Evolutionary conservation across 768 basidiomycete genomes (phyloP).

Genomic region (Pleurotus sapidus): DNA sequence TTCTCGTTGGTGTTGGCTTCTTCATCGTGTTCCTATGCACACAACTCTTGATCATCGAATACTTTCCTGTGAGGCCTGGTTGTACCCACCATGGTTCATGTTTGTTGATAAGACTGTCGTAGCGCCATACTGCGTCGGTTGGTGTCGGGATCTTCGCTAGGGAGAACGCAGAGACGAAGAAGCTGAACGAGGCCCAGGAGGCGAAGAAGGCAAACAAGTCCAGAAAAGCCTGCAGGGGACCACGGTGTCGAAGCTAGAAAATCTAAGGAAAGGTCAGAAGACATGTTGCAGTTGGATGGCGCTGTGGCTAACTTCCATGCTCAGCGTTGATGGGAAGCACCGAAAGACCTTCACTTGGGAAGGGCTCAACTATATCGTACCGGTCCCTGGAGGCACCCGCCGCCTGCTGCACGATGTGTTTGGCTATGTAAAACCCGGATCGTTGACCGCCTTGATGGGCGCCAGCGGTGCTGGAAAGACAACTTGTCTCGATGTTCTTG

Average conservation of each 20-base stretch:
- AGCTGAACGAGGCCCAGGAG: conserved; percentile 48
- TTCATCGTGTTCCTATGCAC: conserved; percentile 66
- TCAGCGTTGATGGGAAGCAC: conserved; percentile 15
- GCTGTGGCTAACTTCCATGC: neutral
- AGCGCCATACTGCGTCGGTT: conserved; percentile 40
- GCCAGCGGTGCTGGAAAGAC: conserved; percentile 81
- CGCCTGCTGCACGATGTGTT: conserved; percentile 71
- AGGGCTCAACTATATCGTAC: conserved; percentile 71
- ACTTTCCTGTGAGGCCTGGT: conserved; percentile 42
- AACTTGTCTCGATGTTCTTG: conserved; percentile 72
- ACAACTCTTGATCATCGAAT: conserved; percentile 67
- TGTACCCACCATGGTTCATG: neutral
- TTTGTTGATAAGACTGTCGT: conserved; percentile 28
- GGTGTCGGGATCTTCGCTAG: conserved; percentile 59
- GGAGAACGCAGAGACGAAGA: conserved; percentile 52
- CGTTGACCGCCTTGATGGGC: conserved; percentile 86
- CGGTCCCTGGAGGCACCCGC: conserved; percentile 55
- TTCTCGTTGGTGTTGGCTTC: conserved; percentile 70
- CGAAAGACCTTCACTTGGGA: conserved; percentile 81
- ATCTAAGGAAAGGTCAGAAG: conserved; percentile 7
- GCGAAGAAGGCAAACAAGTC: conserved; percentile 48
- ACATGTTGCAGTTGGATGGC: neutral
- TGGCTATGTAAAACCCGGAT: conserved; percentile 84
- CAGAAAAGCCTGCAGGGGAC: conserved; percentile 26
- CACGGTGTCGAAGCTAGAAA: conserved; percentile 17